Conservation (phyloP, 352 stramenopile species). For the Pythium apleroticum region DNA sequence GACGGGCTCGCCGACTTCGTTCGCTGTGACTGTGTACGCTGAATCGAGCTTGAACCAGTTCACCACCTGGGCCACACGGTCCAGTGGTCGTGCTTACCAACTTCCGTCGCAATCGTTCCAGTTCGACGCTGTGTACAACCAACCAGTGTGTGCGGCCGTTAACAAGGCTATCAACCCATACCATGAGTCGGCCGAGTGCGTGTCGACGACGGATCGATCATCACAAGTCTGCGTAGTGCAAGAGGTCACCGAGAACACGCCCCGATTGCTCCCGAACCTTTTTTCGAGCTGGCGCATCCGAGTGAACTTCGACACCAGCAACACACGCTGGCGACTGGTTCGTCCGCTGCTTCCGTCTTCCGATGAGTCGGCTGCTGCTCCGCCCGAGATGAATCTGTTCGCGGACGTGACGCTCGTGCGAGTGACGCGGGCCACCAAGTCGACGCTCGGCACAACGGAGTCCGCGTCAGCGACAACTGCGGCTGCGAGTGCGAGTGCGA, state of each 20-base stretch:
- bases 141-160: neutral
- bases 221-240: constrained; percentile 8
- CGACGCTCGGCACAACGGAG: too few relatives aligned
- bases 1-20: neutral
- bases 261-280: constrained; percentile 11
- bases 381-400: too few relatives aligned
- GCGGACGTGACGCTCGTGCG: too few relatives aligned
- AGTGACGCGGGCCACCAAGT: too few relatives aligned
- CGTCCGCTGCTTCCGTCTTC: too few relatives aligned
- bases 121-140: constrained; percentile 14
- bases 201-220: constrained; percentile 4
- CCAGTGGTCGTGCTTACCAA: too few relatives aligned
- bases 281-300: constrained; percentile 15
- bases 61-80: neutral
- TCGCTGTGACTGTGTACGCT: constrained; percentile 2
- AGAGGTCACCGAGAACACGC: neutral
- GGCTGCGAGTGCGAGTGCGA: too few relatives aligned
- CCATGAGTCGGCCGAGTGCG: constrained; percentile 14
- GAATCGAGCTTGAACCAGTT: constrained; percentile 9
- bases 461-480: too few relatives aligned
- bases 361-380: too few relatives aligned
- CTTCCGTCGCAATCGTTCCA: constrained; percentile 9
- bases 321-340: constrained; percentile 8
- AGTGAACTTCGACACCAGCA: constrained; percentile 9
- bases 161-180: constrained; percentile 8